Evolutionary conservation across 805 yeast species (phyloP), one percentile per base, ranked within the genome.

Genomic region (Yamadazyma takamatsuzukensis): DNA sequence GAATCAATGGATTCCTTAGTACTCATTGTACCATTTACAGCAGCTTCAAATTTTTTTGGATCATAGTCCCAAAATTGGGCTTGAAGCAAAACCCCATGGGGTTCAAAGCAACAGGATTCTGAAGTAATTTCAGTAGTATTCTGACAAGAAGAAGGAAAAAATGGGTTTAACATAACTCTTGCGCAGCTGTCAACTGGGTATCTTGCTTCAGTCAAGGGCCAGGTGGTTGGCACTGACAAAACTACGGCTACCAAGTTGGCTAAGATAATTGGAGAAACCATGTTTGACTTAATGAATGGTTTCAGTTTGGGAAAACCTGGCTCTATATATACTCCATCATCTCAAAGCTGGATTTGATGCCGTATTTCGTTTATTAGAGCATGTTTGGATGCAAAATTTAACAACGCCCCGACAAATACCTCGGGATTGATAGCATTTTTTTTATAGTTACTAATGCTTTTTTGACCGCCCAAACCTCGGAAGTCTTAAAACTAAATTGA

Each of bases 11-110:
- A 6, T 23, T n/a, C 6, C 9, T 23, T 8, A n/a, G 9, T 23
- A 23, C 13, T 13, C 8, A 7, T 17, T 17, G 26, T 32, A 8
- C 37, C 41, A 25, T 33, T 29, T 5, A 26, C 12, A 15, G 37
- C 41, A 21, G 26, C 26, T 3, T 10, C 6, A 6, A 32, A 29
- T 21, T 29, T 27, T 13, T 21, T 18, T 15, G 93, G 89, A 39
- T 65, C 59, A 51, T 82, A 83, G 58, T 89, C 95, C 97, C 97
- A 89, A 61, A 89, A 88, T 53, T 89, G 97, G 0, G 97, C 84
- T 52, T 77, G 83, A 32, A 89, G 58, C 22, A 89, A 64, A 11
- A 86, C 69, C 5, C 97, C 97, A 29, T 94, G 89, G 29, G 75
- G 73, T 51, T 88, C 96, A 54, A 80, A 85, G 59, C 97, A 89